A percentile compares a stretch with the other conserved stretches of the same genome.
Evolutionary conservation across 352 stramenopile genomes (phyloP).

Genomic region (Elongisporangium prolatum): DNA sequence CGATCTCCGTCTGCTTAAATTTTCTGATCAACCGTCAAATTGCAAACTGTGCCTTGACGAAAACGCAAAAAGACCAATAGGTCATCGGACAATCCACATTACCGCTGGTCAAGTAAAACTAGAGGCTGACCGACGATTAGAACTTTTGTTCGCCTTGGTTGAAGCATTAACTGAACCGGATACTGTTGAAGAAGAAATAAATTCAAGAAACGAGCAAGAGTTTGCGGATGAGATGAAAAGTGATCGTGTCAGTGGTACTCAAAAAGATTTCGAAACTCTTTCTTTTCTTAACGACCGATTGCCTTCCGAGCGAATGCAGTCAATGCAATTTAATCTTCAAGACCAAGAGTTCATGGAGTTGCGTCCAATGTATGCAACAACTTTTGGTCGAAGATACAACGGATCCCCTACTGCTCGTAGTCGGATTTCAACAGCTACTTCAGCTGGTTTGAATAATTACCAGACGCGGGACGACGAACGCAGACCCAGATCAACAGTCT

Average conservation of each 20-base stretch:
- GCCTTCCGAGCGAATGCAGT: constrained; percentile 53
- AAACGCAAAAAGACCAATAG: constrained; percentile 40
- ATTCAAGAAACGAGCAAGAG: constrained; percentile 30
- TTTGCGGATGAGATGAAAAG: constrained; percentile 16
- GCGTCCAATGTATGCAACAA: constrained; percentile 52
- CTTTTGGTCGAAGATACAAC: constrained; percentile 42
- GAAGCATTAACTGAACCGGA: constrained; percentile 60
- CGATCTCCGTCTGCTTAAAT: constrained; percentile 54
- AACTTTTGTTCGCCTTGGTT: constrained; percentile 76
- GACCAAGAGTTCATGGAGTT: constrained; percentile 48
- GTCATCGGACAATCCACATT: constrained; percentile 58
- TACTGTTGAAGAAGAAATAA: constrained; percentile 17
- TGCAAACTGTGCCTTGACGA: constrained; percentile 70
- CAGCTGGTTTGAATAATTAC: constrained; percentile 33
- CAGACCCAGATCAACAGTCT: constrained; percentile 36
- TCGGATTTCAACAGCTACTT: constrained; percentile 67
- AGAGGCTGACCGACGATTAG: constrained; percentile 74
- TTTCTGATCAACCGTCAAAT: constrained; percentile 27
- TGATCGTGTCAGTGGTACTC: constrained; percentile 5
- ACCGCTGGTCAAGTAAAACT: constrained; percentile 82
- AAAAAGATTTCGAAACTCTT: constrained; percentile 16
- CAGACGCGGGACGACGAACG: constrained; percentile 26
- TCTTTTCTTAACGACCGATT: constrained; percentile 20
- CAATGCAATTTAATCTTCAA: constrained; percentile 57
- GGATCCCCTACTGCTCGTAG: constrained; percentile 54